Conservation (phyloP, 2,329 filamentous ascomycete genomes). For the Claviceps sp. region DNA sequence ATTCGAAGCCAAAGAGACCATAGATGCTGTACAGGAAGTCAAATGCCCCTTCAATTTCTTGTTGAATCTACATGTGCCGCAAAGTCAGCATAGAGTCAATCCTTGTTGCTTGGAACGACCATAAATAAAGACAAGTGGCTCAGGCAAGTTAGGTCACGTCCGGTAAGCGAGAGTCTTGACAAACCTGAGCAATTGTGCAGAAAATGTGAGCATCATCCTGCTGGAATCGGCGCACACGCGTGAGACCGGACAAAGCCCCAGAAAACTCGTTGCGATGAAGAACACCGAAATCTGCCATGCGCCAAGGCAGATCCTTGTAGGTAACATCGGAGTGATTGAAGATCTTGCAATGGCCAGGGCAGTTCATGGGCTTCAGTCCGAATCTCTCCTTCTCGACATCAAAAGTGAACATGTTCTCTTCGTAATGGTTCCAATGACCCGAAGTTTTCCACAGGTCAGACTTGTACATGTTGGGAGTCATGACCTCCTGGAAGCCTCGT, state of each 20-base stretch:
- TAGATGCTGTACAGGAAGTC: constrained; percentile 68
- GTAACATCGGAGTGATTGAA: constrained; percentile 73
- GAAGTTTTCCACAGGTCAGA: constrained; percentile 86
- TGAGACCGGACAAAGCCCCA: constrained; percentile 79
- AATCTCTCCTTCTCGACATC: constrained; percentile 58
- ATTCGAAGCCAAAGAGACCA: constrained; percentile 52
- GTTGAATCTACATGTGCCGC: constrained; percentile 16
- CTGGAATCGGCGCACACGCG: constrained; percentile 83
- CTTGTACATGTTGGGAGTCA: constrained; percentile 91
- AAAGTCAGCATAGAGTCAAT: neutral
- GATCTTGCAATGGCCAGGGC: constrained; percentile 83
- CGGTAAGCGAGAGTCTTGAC: neutral
- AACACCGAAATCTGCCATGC: constrained; percentile 91
- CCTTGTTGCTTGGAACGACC: neutral
- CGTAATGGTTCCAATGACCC: constrained; percentile 75
- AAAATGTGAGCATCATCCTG: constrained; percentile 97
- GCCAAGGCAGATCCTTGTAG: constrained; percentile 74
- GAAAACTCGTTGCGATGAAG: constrained; percentile 93
- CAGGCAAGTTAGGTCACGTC: too few relatives aligned
- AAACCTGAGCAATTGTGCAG: constrained; percentile 40
- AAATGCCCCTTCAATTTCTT: constrained; percentile 62
- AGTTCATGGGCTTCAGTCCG: constrained; percentile 95
- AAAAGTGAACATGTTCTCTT: constrained; percentile 80
- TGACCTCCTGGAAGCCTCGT: constrained; percentile 88
- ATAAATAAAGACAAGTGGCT: neutral